Evolutionary conservation across 106 monocot species (phyloP), one percentile per base, ranked within the genome.

Genomic region (Allium fistulosum): DNA sequence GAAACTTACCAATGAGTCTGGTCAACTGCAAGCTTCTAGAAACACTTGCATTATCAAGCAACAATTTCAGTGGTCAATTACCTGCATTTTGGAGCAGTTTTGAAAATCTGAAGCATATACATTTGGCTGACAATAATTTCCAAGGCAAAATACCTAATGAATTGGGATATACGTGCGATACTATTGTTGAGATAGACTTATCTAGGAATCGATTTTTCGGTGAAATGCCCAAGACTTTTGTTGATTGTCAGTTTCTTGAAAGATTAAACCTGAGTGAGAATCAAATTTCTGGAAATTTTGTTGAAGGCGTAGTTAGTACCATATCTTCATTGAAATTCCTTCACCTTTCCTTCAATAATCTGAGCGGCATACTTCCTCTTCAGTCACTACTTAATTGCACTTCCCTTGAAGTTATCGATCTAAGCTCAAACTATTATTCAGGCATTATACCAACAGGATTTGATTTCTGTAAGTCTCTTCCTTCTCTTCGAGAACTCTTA

Each of bases 121-220:
- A 66, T 11, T 58, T 90, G 65, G 78, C 78, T 9, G 53, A 69
- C 58, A 90, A 90, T 66, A 70, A 59, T 7, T 83, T 87, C 56
- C 51, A 76, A 6, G 79, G 94, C 8, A 9, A 69, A 18, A 88
- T 94, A 11, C 94, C 94, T 7, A 37, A 72, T 1, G 90, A 81
- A 15, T 26, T 94, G n/a, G 82, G 76, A 5, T 58, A 14, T 8
- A 9, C 74, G 26, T 94, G 94, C 11, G 58, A 69, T 55, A 76
- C 80, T 7, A 72, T 94, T 1, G 7, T 26, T 4, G 77, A 79
- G 50, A 84, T 94, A 17, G 72, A 86, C 69, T 76, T 93, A 4
- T 89, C 86, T 10, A 53, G 26, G 8, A 37, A 53, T 26, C 4
- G 8, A 22, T 27, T 68, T 53, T n/a, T 15, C 52, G 68, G 68